Percentiles rank a stretch among this genome's conserved stretches.
These are phyloP conservation scores for Juglanconis oblonga DNA, from an alignment of 2,329 filamentous ascomycete genomes.

Conservation along the genomic window DNA sequence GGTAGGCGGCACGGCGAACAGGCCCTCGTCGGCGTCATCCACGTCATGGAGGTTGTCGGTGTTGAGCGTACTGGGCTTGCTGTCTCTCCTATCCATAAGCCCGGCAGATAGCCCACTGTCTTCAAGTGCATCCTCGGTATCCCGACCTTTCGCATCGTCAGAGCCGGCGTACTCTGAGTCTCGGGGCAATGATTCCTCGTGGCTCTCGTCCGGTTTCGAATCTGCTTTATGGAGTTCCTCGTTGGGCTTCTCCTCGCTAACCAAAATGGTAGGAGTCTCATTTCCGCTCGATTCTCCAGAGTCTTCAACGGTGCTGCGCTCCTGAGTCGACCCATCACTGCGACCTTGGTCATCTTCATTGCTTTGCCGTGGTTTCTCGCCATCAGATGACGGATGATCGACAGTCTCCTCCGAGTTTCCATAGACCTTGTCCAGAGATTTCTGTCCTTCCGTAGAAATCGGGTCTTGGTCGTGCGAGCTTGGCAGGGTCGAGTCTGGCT, in stretches of 20 bases:
- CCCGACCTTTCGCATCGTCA: background rate
- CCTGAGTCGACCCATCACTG: background rate
- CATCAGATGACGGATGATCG: background rate
- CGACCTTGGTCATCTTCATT: background rate
- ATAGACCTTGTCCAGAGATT: background rate
- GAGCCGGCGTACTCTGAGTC: background rate
- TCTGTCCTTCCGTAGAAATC: background rate
- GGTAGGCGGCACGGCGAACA: constrained; percentile 14
- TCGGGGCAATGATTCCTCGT: background rate
- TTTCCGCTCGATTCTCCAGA: background rate
- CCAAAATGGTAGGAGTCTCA: background rate
- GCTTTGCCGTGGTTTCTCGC: background rate
- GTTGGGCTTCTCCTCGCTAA: background rate
- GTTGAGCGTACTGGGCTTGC: background rate
- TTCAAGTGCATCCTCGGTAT: background rate
- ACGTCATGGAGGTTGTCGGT: background rate
- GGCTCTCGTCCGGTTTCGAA: background rate
- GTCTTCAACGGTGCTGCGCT: background rate
- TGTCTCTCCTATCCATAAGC: background rate
- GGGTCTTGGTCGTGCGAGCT: background rate
- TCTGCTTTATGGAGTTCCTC: background rate
- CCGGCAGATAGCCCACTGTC: background rate
- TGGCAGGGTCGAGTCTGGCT: background rate
- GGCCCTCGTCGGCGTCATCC: constrained; percentile 11
- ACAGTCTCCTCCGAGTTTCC: background rate